A percentile compares a stretch with the other conserved stretches of the same genome.
These are phyloP conservation scores for Kwoniella sp. DNA, from an alignment of 768 basidiomycete genomes.

Conservation along the genomic window DNA sequence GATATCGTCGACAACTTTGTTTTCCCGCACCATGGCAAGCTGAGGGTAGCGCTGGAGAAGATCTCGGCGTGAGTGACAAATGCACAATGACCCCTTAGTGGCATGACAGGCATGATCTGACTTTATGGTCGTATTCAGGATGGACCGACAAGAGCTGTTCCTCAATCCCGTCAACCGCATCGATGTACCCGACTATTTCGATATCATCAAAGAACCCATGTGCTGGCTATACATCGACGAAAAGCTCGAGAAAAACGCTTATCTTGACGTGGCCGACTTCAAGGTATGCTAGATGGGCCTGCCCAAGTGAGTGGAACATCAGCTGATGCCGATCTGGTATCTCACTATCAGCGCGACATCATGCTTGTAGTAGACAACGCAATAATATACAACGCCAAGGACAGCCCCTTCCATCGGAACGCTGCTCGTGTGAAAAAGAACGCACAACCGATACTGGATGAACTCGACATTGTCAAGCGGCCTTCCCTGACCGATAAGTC, in stretches of 20 bases:
- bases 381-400: conserved; percentile 75
- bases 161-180: conserved; percentile 71
- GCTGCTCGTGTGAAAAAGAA: conserved; percentile 67
- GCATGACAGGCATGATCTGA: not conserved
- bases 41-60: conserved; percentile 70
- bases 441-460: conserved; percentile 61
- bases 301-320: not conserved
- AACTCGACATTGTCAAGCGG: conserved; percentile 37
- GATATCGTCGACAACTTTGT: conserved; percentile 67
- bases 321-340: conserved; percentile 14
- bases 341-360: conserved; percentile 63
- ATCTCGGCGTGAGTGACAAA: conserved; percentile 66
- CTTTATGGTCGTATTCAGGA: conserved; percentile 57
- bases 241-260: conserved; percentile 82
- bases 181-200: conserved; percentile 86
- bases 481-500: not conserved
- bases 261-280: conserved; percentile 70
- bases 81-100: not conserved
- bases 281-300: conserved; percentile 55
- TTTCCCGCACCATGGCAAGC: conserved; percentile 66
- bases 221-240: conserved; percentile 83
- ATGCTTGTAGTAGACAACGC: conserved; percentile 89
- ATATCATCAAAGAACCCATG: conserved; percentile 88
- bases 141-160: conserved; percentile 76
- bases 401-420: conserved; percentile 69